Evolutionary conservation across 257 asterid genomes (phyloP).

Genomic region (Solanum virginianum): DNA sequence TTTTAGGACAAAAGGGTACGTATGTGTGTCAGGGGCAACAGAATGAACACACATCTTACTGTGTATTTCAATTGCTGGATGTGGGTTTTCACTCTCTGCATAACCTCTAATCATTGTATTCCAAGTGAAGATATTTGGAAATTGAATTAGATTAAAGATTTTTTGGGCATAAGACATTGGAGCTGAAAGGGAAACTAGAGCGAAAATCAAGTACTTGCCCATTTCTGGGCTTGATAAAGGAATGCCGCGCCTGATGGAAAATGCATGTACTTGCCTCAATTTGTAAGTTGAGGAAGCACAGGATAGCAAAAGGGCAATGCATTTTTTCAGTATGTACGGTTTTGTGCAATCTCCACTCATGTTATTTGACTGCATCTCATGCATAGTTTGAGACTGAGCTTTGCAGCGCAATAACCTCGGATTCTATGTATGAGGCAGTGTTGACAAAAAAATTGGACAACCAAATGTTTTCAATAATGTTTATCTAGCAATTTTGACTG

Average conservation of each 20-base stretch:
- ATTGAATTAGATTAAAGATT: slow-evolving; percentile 40
- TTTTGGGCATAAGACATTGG: slow-evolving; percentile 57
- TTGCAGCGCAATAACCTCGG: too few relatives aligned
- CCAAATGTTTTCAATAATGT: too few relatives aligned
- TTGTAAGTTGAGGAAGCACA: slow-evolving; percentile 54
- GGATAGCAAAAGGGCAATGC: slow-evolving; percentile 59
- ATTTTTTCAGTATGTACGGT: slow-evolving; percentile 44
- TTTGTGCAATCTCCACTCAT: slow-evolving; percentile 12
- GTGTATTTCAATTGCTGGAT: slow-evolving; percentile 47
- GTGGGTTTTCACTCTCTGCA: slow-evolving; percentile 66
- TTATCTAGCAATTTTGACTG: too few relatives aligned
- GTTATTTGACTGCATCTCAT: neutral
- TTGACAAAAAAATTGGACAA: too few relatives aligned
- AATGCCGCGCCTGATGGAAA: slow-evolving; percentile 55
- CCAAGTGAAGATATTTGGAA: slow-evolving; percentile 66
- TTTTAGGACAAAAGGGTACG: slow-evolving; percentile 70
- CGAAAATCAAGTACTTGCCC: slow-evolving; percentile 59
- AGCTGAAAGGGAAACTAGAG: slow-evolving; percentile 40
- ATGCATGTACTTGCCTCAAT: slow-evolving; percentile 58
- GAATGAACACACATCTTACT: slow-evolving; percentile 18
- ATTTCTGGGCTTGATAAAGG: slow-evolving; percentile 39
- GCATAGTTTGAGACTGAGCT: neutral
- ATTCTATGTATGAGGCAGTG: too few relatives aligned
- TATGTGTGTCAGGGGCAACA: slow-evolving; percentile 48
- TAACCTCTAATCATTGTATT: slow-evolving; percentile 77